These are phyloP conservation scores for Metahyphopichia silvanorum DNA, from an alignment of 805 yeast genomes.

Conservation along the genomic window DNA sequence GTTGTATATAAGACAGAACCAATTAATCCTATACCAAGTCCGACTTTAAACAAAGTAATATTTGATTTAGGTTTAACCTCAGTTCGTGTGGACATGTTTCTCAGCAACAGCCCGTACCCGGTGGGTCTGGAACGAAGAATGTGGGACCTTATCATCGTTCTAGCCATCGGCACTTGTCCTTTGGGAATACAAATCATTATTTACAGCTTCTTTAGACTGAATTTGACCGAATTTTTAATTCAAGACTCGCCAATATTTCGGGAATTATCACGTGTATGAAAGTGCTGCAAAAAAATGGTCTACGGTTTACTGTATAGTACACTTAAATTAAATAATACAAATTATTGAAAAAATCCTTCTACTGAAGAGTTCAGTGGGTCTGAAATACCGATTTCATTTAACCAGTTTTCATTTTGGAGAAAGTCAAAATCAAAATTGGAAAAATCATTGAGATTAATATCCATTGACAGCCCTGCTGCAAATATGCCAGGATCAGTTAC, in stretches of 20 bases:
- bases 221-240: too few species aligned
- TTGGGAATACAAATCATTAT: too few species aligned
- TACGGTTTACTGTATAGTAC: too few species aligned
- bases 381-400: slow-evolving; percentile 19
- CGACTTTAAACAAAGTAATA: slow-evolving; percentile 15
- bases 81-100: background rate
- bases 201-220: too few species aligned
- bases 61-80: slow-evolving; percentile 4
- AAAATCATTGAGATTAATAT: slow-evolving; percentile 1
- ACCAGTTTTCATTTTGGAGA: slow-evolving; percentile 22
- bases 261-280: too few species aligned
- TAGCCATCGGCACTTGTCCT: too few species aligned
- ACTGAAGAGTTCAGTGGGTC: slow-evolving; percentile 8
- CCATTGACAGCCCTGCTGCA: background rate
- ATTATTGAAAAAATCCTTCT: slow-evolving; percentile 21
- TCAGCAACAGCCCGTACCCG: too few species aligned
- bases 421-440: slow-evolving; percentile 27
- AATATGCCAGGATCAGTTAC: background rate
- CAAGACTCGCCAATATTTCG: too few species aligned
- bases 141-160: too few species aligned
- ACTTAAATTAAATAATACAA: slow-evolving; percentile 3
- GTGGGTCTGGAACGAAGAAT: too few species aligned
- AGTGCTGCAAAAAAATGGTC: too few species aligned
- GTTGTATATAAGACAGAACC: slow-evolving; percentile 29
- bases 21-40: slow-evolving; percentile 26